Conservation (phyloP, 2,329 filamentous ascomycete species). For the Pestalotiopsis sp. region DNA sequence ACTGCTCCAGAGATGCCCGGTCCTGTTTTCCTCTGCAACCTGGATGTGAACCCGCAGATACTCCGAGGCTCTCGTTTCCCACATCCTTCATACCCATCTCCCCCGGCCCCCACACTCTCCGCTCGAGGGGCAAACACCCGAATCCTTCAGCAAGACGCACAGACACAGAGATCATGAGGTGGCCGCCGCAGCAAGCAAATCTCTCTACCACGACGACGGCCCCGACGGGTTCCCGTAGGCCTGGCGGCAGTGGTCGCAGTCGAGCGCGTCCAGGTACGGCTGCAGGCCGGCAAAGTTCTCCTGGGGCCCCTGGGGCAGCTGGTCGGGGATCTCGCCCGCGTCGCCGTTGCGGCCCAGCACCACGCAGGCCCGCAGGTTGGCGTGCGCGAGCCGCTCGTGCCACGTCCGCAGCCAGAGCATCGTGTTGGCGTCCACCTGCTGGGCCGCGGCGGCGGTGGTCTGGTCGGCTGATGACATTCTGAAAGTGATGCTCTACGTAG, state of each 20-base stretch:
- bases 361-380: slow-evolving; percentile 1
- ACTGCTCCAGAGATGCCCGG: too few relatives aligned
- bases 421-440: not conserved
- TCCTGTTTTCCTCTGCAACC: too few relatives aligned
- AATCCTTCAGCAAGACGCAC: not conserved
- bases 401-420: slow-evolving; percentile 1
- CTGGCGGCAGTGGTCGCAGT: not conserved
- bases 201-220: slow-evolving; percentile 3
- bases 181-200: too few relatives aligned
- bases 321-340: slow-evolving; percentile 7
- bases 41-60: too few relatives aligned
- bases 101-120: too few relatives aligned
- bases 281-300: slow-evolving; percentile 6
- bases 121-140: not conserved
- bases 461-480: not conserved
- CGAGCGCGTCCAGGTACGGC: slow-evolving; percentile 8
- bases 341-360: slow-evolving; percentile 5
- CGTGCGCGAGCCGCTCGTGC: slow-evolving; percentile 6
- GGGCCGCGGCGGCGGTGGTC: not conserved
- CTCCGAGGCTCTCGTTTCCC: too few relatives aligned
- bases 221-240: slow-evolving; percentile 1
- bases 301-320: not conserved
- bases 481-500: not conserved
- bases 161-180: not conserved
- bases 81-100: too few relatives aligned